phyloP scores from a whole-genome alignment of 2,329 filamentous ascomycete genomes.

The Aureobasidium lini region DNA sequence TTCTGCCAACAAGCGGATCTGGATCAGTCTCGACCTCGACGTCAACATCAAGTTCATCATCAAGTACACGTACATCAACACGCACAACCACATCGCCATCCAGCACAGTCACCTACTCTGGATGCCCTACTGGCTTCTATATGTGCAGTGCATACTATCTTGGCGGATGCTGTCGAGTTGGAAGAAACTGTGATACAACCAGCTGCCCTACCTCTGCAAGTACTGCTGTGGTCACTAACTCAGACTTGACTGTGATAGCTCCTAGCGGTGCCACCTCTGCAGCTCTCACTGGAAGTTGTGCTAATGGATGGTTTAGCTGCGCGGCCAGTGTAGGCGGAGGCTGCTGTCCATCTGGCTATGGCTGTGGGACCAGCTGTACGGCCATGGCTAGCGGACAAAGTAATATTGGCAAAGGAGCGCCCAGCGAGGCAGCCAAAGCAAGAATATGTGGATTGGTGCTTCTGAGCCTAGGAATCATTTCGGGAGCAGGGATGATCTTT shows the following conservation, averaged over 20 bases:
- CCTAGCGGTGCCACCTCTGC: constrained; percentile 11
- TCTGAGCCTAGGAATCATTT: constrained; percentile 23
- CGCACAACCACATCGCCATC: constrained; percentile 8
- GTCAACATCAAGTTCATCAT: background rate
- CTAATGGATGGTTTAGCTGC: constrained; percentile 71
- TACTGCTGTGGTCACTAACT: constrained; percentile 57
- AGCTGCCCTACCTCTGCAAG: constrained; percentile 60
- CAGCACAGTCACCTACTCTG: constrained; percentile 20
- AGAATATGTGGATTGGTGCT: constrained; percentile 25
- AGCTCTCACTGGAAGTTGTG: constrained; percentile 47
- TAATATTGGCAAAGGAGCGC: constrained; percentile 40
- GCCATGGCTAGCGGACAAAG: constrained; percentile 47
- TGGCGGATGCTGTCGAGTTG: constrained; percentile 83
- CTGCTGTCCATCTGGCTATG: constrained; percentile 75
- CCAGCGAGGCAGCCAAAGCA: constrained; percentile 29
- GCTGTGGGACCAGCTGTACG: constrained; percentile 68
- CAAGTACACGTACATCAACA: constrained; percentile 17
- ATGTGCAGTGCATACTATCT: constrained; percentile 73
- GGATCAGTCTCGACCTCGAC: constrained; percentile 27
- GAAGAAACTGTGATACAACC: constrained; percentile 72
- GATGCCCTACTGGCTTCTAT: constrained; percentile 87
- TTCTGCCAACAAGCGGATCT: constrained; percentile 36
- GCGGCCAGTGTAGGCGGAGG: constrained; percentile 60
- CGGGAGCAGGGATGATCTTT: constrained; percentile 33
- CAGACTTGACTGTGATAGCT: constrained; percentile 61